Evolutionary conservation across 805 yeast species (phyloP), one percentile per base, ranked within the genome.

Genomic region (Starmerella tilneyi): DNA sequence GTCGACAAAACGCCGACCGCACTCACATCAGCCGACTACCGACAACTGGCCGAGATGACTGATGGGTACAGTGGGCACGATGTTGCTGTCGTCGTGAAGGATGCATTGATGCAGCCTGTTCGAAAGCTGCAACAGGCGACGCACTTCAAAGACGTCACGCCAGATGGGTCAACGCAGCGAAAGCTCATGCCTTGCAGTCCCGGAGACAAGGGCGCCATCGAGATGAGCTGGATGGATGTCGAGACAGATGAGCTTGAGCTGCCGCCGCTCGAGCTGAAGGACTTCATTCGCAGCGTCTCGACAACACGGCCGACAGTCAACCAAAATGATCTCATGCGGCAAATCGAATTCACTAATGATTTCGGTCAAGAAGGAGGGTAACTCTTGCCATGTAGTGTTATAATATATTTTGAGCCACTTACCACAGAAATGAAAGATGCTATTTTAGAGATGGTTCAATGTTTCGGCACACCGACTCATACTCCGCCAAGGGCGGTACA

Each of bases 1-100:
- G 84, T 92, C 41, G 96, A 94, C 2, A 75, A 76, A 30, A 88
- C 94, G 2, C 94, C 96, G 1, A 84, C 96, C 60, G 72, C 74
- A 27, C 70, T 94, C 50, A 70, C 77, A 0, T 70, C 75, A 30
- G 80, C 76, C 45, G 97, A 92, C 61, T 84, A 73, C 57, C 75
- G 78, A 52, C 70, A 78, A 1, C 70, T 92, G 52, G 96, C 92
- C 0, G 86, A 81, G 46, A 81, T 92, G 86, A 89, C 97, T 0
- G 94, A 85, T 5, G 98, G 98, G 9, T 89, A 92, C 63, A 85
- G 96, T 2, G 99, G 99, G 43, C 94, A 89, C 61, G 99, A 92
- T 72, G 75, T 92, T 33, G 89, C 96, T 0, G 96, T 92, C 27
- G 94, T 86, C 9, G 98, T 92, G 3, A 78, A 94, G 56, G 99